Evolutionary conservation across 2,329 filamentous ascomycete species (phyloP), one percentile per base, ranked within the genome.

Genomic region (Aspergillus cejpii): DNA sequence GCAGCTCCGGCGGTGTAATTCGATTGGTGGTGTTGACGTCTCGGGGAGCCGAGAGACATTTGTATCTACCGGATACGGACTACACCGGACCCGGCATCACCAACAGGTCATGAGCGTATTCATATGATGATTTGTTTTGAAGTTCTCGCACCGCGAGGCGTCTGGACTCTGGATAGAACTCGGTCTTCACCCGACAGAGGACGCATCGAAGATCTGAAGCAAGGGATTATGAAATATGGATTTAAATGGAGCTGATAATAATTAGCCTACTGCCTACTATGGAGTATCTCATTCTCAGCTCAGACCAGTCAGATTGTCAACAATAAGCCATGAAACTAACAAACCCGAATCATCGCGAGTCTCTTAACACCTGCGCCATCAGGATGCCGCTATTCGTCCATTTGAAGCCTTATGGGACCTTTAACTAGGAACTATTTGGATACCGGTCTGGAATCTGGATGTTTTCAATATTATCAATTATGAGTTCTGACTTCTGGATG

Each of bases 1-100:
- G 92, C 53, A 96, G 90, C 75, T 97, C 92, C 2, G 92, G 92
- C 55, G 92, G 92, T 73, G 92, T 98, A 49, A 98, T 98, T 62
- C 83, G 92, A 58, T 88, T 98, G 87, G 91, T 97, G 51, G 92
- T 98, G 48, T 73, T 98, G 70, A 98, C 91, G 51, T 83, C 82
- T 60, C 81, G 85, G 64, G 92, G 92, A 27, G 90, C 91, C 5
- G 83, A 92, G 71, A 81, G 92, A 72, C 92, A 97, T 75, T 72
- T 98, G 65, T 98, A 97, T 70, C 78, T 98, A 62, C 92, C 92
- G 34, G 91, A 98, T 74, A 86, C 85, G 62, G 81, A 84, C 60
- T 98, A 98, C 74, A 76, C 79, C 53, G 86, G 80, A 65, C 91
- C 77, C 55, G 84, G 78, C 66, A 76, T 71, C 60, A 69, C 61